phyloP scores from a whole-genome alignment of 148 eudicot species.

The Chenopodium berlandieri region DNA sequence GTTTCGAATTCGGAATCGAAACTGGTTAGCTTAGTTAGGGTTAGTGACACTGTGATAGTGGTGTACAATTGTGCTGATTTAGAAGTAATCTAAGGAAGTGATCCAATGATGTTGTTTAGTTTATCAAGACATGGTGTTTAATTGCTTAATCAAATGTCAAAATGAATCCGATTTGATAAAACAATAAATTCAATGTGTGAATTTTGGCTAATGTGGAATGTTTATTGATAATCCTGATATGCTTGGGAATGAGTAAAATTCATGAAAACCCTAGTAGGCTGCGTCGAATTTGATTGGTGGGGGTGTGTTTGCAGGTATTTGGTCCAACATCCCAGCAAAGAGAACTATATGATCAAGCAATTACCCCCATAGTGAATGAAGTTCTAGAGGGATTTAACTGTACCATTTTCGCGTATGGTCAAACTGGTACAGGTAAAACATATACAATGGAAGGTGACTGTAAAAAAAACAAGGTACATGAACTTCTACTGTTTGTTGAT shows the following conservation, averaged over 20 bases:
- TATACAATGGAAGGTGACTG: conserved; percentile 99
- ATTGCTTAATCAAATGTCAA: no score
- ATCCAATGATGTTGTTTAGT: no score
- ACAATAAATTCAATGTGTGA: neutral
- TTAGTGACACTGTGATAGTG: no score
- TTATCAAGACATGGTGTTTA: no score
- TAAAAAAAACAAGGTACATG: conserved; percentile 72
- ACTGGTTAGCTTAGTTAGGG: no score
- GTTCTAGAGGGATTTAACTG: conserved; percentile 97
- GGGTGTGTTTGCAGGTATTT: conserved; percentile 59
- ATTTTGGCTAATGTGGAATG: neutral
- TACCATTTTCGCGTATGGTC: conserved; percentile 98
- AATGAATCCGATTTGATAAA: neutral
- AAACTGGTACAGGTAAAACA: conserved; percentile 98
- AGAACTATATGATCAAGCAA: conserved; percentile 91
- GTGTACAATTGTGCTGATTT: no score
- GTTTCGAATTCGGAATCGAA: no score
- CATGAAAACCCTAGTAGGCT: neutral
- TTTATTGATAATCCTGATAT: neutral
- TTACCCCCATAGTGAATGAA: conserved; percentile 84
- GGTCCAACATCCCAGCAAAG: conserved; percentile 83
- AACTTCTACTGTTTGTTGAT: neutral
- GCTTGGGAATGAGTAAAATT: neutral
- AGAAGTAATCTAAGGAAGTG: no score
- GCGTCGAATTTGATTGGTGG: neutral